Conservation (phyloP, 495 filamentous ascomycete genomes). For the Aspergillus nidulans region DNA sequence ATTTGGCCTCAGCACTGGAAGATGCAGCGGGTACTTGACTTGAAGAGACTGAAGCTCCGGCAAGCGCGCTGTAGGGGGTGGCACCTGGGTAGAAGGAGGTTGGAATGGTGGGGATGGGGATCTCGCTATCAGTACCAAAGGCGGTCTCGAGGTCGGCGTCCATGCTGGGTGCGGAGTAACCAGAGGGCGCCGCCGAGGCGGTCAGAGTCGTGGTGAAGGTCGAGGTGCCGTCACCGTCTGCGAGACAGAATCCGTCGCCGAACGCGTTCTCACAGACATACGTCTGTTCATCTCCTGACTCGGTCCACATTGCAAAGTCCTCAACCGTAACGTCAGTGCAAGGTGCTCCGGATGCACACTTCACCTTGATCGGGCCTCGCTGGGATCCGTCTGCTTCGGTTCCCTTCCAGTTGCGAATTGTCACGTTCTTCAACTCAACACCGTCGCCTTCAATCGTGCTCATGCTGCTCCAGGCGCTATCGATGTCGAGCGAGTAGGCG, state of each 20-base stretch:
- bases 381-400: conserved; percentile 45
- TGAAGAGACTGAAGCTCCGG: not conserved
- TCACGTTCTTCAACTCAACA: conserved; percentile 48
- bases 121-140: conserved; percentile 35
- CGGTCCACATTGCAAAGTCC: conserved; percentile 59
- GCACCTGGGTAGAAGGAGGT: conserved; percentile 51
- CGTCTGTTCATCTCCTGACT: conserved; percentile 38
- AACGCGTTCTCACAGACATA: conserved; percentile 49
- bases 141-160: conserved; percentile 36
- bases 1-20: not conserved
- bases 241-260: conserved; percentile 45
- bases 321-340: conserved; percentile 50
- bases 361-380: conserved; percentile 48
- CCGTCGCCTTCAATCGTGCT: conserved; percentile 37
- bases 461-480: conserved; percentile 49
- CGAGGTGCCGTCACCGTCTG: conserved; percentile 20
- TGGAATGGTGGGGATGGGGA: conserved; percentile 54
- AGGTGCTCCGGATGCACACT: conserved; percentile 43
- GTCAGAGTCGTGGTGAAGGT: conserved; percentile 32
- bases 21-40: not conserved
- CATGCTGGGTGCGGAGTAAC: conserved; percentile 49
- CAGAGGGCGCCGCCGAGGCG: conserved; percentile 35
- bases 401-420: conserved; percentile 54
- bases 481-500: conserved; percentile 50
- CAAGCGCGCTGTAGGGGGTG: conserved; percentile 30